Conservation (phyloP, 306 rosid genomes). For the Benincasa hispida region DNA sequence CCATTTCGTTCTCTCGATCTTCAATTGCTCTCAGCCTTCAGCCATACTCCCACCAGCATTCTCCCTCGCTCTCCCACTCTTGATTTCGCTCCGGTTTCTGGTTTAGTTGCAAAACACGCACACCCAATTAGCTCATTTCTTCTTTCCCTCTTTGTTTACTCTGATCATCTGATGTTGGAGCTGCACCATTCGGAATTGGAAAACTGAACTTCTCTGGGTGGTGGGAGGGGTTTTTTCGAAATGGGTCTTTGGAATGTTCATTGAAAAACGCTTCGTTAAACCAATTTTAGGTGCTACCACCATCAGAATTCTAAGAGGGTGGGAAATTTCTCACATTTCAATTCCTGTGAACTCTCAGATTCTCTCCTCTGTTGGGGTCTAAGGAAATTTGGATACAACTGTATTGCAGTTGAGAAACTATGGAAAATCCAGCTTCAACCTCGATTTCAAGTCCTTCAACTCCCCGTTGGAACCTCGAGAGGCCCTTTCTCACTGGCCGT, state of each 20-base stretch:
- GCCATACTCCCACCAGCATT: background rate
- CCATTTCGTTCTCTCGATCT: background rate
- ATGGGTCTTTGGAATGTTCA: background rate
- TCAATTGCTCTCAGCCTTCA: background rate
- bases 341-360: background rate
- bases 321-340: background rate
- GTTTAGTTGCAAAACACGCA: background rate
- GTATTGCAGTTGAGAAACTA: background rate
- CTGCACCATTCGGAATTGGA: background rate
- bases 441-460: conserved; percentile 24
- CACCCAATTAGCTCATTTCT: background rate
- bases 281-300: background rate
- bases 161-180: background rate
- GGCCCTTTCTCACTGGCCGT: conserved; percentile 52
- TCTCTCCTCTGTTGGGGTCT: background rate
- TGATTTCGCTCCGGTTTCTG: background rate
- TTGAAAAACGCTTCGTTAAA: background rate
- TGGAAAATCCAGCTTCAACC: conserved; percentile 18
- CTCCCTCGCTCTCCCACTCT: background rate
- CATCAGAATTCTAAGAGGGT: background rate
- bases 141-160: background rate
- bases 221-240: background rate
- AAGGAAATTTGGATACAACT: background rate
- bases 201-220: background rate
- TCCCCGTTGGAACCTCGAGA: conserved; percentile 42